Base-by-base conservation (phyloP, 371 early-diverging fungal species). In the Mortierella sp. region DNA sequence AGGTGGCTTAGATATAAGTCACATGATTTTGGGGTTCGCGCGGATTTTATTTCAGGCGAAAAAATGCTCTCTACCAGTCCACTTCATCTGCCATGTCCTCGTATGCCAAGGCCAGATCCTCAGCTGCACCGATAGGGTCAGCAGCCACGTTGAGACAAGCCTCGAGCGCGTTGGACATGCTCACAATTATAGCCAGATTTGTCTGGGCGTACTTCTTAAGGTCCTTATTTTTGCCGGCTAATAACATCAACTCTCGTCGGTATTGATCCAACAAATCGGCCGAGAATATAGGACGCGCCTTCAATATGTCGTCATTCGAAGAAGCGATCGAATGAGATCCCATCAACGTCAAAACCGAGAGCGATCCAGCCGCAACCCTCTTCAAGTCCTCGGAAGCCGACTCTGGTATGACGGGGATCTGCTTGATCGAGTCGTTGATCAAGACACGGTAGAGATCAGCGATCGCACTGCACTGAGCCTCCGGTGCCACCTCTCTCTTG, bases 381-480 rank as follows among this genome's bases (percentile, higher is more conserved):
- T 61, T 60, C 50, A 56, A 27, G 26, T 59, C 55, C 11, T 52
- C 53, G n/a, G 63, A 41, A 19, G 42, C 57, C 3, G 52, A 51
- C 8, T 43, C 56, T 44, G 42, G 9, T 15, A 56, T 12, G 15
- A 42, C 53, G 15, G 63, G 53, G 42, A 19, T 47, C 4, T n/a
- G 34, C 52, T 62, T 48, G 26, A 47, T 19, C 19, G 63, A 44
- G 14, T 47, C 49, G 23, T 42, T 50, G 19, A 63, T 48, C 23
- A 37, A 19, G 12, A 19, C 9, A 15, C 64, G 71, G 32, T 71
- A 71, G 15, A 71, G 8, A 32, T 54, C 56, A 8, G 71, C 64
- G 15, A 70, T 19, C 12, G 6, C 6, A 15, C 28, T 41, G 24
- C 70, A 70, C 0, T 42, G 30, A 2, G 24, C 24, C 11, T 27